These are phyloP conservation scores for Aspergillus brunneoviolaceus DNA, from an alignment of 2,329 filamentous ascomycete species.

Conservation along the genomic window DNA sequence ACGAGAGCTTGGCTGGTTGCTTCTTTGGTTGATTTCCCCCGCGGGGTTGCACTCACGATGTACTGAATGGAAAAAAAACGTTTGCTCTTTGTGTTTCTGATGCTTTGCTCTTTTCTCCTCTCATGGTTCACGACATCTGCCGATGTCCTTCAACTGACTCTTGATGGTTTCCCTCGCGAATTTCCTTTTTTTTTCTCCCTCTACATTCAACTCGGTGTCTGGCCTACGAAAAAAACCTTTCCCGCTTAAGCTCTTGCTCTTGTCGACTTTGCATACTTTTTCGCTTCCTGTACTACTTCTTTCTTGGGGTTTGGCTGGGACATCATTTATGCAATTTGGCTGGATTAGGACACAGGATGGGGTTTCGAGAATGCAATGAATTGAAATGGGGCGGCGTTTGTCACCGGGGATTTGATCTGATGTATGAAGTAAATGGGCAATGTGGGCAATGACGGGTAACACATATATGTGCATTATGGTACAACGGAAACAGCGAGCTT, in stretches of 20 bases:
- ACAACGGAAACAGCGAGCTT: background rate
- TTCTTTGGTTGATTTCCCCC: slow-evolving; percentile 23
- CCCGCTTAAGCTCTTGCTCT: slow-evolving; percentile 17
- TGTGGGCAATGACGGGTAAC: background rate
- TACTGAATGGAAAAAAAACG: slow-evolving; percentile 39
- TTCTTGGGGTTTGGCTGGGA: slow-evolving; percentile 26
- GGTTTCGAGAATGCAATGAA: slow-evolving; percentile 22
- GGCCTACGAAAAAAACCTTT: slow-evolving; percentile 19
- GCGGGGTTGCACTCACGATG: slow-evolving; percentile 34
- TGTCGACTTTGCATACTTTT: slow-evolving; percentile 24
- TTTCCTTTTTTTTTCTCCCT: slow-evolving; percentile 19
- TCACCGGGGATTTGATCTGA: slow-evolving; percentile 4
- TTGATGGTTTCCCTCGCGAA: slow-evolving; percentile 21
- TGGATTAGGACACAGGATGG: slow-evolving; percentile 22
- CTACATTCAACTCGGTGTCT: slow-evolving; percentile 19
- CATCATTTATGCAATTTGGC: slow-evolving; percentile 22
- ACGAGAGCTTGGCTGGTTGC: slow-evolving; percentile 39
- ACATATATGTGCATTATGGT: background rate
- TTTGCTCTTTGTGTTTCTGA: slow-evolving; percentile 20
- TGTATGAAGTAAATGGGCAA: background rate
- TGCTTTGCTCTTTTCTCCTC: slow-evolving; percentile 18
- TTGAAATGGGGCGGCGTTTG: slow-evolving; percentile 21
- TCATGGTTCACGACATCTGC: slow-evolving; percentile 20
- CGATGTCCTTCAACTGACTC: slow-evolving; percentile 19
- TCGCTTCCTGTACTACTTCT: slow-evolving; percentile 27